Percentiles rank a stretch among this genome's conserved stretches.
Evolutionary conservation across 208 protist genomes (phyloP).

Genomic region (Angomonas deanei): DNA sequence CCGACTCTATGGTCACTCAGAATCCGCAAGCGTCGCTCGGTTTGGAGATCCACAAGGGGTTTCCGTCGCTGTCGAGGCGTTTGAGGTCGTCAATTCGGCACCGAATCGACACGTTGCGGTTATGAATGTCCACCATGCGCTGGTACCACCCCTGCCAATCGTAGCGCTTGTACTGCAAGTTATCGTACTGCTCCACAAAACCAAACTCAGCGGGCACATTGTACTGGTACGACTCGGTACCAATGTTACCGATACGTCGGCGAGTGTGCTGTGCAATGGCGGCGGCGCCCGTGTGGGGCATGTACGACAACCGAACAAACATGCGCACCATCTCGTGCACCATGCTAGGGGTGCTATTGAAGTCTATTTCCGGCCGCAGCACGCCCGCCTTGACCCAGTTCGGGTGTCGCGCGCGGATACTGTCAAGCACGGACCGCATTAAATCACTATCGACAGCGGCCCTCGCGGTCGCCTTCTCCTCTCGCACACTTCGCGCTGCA

Average conservation of each 20-base stretch:
- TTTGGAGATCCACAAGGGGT: constrained; percentile 75
- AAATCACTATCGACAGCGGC: constrained; percentile 26
- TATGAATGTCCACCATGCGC: constrained; percentile 86
- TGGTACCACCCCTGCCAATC: constrained; percentile 91
- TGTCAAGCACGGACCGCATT: constrained; percentile 29
- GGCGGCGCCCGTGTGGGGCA: constrained; percentile 73
- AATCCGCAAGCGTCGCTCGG: constrained; percentile 80
- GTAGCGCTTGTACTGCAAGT: constrained; percentile 87
- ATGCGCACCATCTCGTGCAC: constrained; percentile 61
- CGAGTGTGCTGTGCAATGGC: constrained; percentile 73
- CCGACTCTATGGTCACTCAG: constrained; percentile 72
- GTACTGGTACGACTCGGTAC: constrained; percentile 48
- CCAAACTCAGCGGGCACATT: constrained; percentile 79
- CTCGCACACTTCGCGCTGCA: constrained; percentile 12
- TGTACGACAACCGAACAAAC: constrained; percentile 77
- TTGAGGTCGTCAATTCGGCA: constrained; percentile 79
- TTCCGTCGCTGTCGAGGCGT: constrained; percentile 64
- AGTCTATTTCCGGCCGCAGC: constrained; percentile 12
- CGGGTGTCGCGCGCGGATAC: constrained; percentile 58
- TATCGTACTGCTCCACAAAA: constrained; percentile 86
- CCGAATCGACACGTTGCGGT: constrained; percentile 82
- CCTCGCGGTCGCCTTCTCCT: constrained; percentile 17
- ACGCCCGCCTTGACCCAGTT: constrained; percentile 68
- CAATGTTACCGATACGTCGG: constrained; percentile 70
- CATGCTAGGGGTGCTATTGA: not conserved